A percentile compares a stretch with the other conserved stretches of the same genome.
Conservation (phyloP, 2,329 filamentous ascomycete genomes). For the Alternaria infectoria region DNA sequence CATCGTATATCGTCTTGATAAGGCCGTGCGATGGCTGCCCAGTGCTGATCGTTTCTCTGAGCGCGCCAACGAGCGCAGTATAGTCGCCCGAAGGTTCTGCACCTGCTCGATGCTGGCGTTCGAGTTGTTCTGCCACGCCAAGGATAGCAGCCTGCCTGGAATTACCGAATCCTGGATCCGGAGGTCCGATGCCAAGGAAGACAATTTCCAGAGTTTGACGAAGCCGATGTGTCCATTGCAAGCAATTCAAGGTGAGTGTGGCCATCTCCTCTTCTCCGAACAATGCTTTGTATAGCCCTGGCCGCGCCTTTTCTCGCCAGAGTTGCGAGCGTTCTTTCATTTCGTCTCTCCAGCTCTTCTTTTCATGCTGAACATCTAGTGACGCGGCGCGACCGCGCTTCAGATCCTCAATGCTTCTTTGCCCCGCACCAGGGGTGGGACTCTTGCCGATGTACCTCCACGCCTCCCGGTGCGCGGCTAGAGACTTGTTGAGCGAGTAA, state of each 20-base stretch:
- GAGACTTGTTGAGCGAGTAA: constrained; percentile 16
- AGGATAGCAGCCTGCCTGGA: constrained; percentile 12
- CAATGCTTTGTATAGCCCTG: constrained; percentile 5
- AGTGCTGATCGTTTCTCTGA: constrained; percentile 8
- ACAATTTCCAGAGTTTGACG: constrained; percentile 19
- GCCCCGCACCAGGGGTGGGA: neutral
- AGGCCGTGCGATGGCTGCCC: neutral
- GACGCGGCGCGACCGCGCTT: constrained; percentile 4
- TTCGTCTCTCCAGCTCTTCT: constrained; percentile 14
- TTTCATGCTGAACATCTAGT: neutral
- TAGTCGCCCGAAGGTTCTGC: constrained; percentile 10
- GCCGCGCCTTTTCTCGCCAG: constrained; percentile 14
- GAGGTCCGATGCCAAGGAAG: constrained; percentile 13
- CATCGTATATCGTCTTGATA: constrained; percentile 18
- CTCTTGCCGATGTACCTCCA: constrained; percentile 11
- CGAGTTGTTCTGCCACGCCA: constrained; percentile 15
- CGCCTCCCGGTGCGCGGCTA: constrained; percentile 20
- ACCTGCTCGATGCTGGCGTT: constrained; percentile 15
- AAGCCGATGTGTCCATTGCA: constrained; percentile 12
- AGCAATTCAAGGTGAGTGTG: neutral
- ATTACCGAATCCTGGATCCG: constrained; percentile 10
- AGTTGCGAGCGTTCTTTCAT: constrained; percentile 17
- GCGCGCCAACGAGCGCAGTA: constrained; percentile 9
- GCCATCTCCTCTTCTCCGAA: constrained; percentile 18
- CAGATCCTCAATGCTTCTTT: neutral